These are phyloP conservation scores for Malassezia dermatis DNA, from an alignment of 1,284 basidiomycete species.

Conservation along the genomic window DNA sequence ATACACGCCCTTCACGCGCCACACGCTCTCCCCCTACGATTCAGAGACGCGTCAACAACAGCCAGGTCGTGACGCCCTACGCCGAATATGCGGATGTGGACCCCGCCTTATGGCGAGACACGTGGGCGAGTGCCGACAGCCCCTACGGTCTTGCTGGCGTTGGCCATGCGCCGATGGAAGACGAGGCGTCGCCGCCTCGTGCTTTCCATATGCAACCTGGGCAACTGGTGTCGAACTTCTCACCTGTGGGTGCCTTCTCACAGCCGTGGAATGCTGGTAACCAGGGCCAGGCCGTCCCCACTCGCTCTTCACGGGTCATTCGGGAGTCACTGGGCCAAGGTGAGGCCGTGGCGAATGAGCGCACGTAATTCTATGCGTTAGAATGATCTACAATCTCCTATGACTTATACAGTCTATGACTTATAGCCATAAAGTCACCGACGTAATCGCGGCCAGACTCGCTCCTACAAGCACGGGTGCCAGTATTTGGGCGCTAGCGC, in stretches of 20 bases:
- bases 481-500: not conserved
- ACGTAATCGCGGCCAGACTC: not conserved
- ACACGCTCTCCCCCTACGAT: not conserved
- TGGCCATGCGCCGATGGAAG: constrained; percentile 3
- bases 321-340: not conserved
- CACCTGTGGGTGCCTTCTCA: constrained; percentile 14
- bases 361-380: not conserved
- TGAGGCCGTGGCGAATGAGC: not conserved
- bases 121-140: constrained; percentile 8
- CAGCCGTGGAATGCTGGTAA: not conserved
- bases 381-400: not conserved
- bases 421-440: not conserved
- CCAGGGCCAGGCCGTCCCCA: not conserved
- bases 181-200: constrained; percentile 9
- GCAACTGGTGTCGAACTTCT: not conserved
- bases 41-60: not conserved
- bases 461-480: not conserved
- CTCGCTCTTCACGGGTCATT: not conserved
- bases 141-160: constrained; percentile 16
- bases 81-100: not conserved
- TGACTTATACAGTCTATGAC: not conserved
- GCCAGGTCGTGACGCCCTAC: not conserved
- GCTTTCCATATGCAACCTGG: constrained; percentile 17
- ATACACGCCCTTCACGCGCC: not conserved
- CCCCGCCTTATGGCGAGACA: not conserved